These are phyloP conservation scores for Exophiala sp. DNA, from an alignment of 2,329 filamentous ascomycete species.

Conservation along the genomic window DNA sequence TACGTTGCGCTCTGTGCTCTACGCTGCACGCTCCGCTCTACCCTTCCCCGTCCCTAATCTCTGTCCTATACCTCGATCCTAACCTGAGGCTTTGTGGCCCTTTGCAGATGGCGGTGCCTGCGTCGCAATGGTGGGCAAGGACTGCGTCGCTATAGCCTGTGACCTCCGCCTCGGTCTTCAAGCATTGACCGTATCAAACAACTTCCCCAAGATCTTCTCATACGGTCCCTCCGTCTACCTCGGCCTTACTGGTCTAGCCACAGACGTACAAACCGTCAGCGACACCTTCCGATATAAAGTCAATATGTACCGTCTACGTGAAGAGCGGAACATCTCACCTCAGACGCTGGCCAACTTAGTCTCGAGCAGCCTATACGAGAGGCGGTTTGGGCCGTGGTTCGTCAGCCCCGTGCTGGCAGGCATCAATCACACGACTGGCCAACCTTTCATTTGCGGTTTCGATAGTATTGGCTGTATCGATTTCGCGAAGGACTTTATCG, in stretches of 20 bases:
- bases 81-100: conserved; percentile 10
- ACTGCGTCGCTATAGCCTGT: conserved; percentile 98
- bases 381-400: conserved; percentile 93
- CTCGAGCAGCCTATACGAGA: conserved; percentile 84
- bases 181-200: conserved; percentile 94
- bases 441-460: conserved; percentile 98
- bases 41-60: conserved; percentile 10
- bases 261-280: conserved; percentile 87
- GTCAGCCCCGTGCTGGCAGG: conserved; percentile 91
- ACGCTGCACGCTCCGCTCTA: no score
- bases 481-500: conserved; percentile 99
- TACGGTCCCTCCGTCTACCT: conserved; percentile 89
- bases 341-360: conserved; percentile 96
- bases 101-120: conserved; percentile 74
- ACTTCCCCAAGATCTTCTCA: conserved; percentile 99
- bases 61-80: conserved; percentile 13
- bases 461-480: conserved; percentile 99
- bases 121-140: conserved; percentile 98
- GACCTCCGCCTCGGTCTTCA: conserved; percentile 96
- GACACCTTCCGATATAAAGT: conserved; percentile 99
- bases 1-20: conserved; percentile 46
- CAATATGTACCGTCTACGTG: conserved; percentile 98
- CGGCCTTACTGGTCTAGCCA: conserved; percentile 90
- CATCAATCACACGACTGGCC: conserved; percentile 85
- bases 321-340: conserved; percentile 93